Evolutionary conservation across 768 basidiomycete species (phyloP).

Genomic region (Lactifluus echinatus): DNA sequence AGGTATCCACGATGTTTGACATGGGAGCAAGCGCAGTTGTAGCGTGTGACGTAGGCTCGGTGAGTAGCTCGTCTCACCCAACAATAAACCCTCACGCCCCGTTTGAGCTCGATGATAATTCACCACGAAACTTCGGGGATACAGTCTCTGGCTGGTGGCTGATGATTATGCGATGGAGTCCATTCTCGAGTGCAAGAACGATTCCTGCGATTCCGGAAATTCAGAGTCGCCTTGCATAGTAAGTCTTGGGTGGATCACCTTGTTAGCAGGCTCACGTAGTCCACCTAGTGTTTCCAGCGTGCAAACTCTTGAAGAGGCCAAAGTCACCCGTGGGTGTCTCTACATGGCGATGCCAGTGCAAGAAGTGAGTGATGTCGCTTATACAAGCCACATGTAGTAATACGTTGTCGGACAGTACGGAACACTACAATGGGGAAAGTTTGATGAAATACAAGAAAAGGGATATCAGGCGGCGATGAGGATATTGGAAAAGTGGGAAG

Average conservation of each 20-base stretch:
- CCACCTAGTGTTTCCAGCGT: slow-evolving; percentile 81
- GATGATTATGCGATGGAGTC: slow-evolving; percentile 87
- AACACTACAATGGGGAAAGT: slow-evolving; percentile 83
- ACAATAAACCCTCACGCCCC: background rate
- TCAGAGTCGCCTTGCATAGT: slow-evolving; percentile 93
- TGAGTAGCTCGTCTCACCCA: slow-evolving; percentile 30
- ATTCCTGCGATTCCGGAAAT: slow-evolving; percentile 90
- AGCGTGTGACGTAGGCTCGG: slow-evolving; percentile 88
- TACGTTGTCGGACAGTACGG: slow-evolving; percentile 51
- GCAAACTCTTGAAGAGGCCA: slow-evolving; percentile 92
- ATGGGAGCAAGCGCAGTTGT: slow-evolving; percentile 88
- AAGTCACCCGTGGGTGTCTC: slow-evolving; percentile 76
- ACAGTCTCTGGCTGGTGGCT: slow-evolving; percentile 96
- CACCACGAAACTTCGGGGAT: slow-evolving; percentile 90
- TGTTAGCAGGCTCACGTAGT: slow-evolving; percentile 11
- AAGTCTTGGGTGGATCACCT: slow-evolving; percentile 28
- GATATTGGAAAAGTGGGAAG: slow-evolving; percentile 68
- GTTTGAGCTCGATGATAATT: slow-evolving; percentile 80
- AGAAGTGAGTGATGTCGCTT: slow-evolving; percentile 41
- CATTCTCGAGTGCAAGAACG: slow-evolving; percentile 67
- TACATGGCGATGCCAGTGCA: slow-evolving; percentile 96
- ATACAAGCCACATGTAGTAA: background rate
- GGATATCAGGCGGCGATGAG: slow-evolving; percentile 70
- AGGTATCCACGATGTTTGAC: slow-evolving; percentile 87
- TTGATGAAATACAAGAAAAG: slow-evolving; percentile 77